Base-by-base conservation (phyloP, 768 basidiomycete species). In the Mycena maculata region DNA sequence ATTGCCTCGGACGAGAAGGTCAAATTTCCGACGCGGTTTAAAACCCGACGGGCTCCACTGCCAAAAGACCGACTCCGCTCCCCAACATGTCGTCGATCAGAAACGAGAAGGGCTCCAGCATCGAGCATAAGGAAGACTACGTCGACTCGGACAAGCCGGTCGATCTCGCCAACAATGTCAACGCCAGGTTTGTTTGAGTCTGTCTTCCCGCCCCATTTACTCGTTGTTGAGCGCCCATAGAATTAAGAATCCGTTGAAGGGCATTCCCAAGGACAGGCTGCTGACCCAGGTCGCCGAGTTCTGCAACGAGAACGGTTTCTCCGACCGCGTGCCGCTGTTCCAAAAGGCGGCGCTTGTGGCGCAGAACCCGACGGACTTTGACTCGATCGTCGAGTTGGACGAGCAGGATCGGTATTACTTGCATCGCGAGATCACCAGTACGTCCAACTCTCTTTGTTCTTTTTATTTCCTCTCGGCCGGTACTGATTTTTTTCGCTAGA, bases 311-410 rank as follows among this genome's bases (percentile, higher is more conserved):
- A 42, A 58, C 56, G 44, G 44, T 42, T 45, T 60, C 44, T 33
- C 47, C 28, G 44, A 60, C 23, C 58, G 47, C 28, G 47, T 49
- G 31, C 45, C 58, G 12, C 70, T 86, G 11, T 84, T 95, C 68
- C 80, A 84, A 71, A 92, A 91, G 77, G 93, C 88, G 22, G 93
- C 93, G 0, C 79, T 93, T 9, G 74, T 93, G 23, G 92, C 93
- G 1, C 92, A 93, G 72, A 85, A 88, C 60, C 88, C 91, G 0
- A 74, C 74, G 73, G 64, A 78, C 63, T 88, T 86, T 64, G 87
- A 82, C 65, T 74, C 61, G 42, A 73, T 82, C 4, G 69, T 77
- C 2, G 78, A 80, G 45, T 72, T 83, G 11, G 78, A 77, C n/a
- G 80, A 83, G 41, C 76, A 74, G 18, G 82, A 83, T 58, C 80